Evolutionary conservation across 202 grass and related monocot genomes (phyloP).

Genomic region (Setaria viridis): DNA sequence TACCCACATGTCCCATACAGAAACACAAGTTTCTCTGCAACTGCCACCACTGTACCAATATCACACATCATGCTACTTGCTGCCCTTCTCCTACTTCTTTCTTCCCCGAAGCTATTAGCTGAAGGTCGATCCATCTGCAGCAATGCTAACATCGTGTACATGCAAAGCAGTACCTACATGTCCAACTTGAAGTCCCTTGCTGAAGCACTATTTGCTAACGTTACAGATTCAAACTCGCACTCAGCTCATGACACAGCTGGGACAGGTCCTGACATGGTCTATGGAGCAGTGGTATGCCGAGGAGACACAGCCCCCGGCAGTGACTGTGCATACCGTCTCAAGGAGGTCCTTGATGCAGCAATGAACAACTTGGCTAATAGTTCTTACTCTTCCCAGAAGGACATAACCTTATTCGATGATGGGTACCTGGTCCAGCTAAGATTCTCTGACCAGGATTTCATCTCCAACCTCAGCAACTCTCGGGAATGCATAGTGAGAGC

Average conservation of each 20-base stretch:
- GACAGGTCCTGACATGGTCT: neutral
- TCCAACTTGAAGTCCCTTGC: constrained; percentile 19
- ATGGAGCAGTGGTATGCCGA: constrained; percentile 39
- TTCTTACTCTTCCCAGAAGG: constrained; percentile 25
- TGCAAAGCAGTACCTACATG: constrained; percentile 21
- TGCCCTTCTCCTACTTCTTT: constrained; percentile 17
- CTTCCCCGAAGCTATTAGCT: constrained; percentile 14
- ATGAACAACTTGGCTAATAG: constrained; percentile 3
- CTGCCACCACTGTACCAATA: neutral
- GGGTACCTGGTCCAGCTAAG: constrained; percentile 32
- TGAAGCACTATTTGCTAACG: constrained; percentile 6
- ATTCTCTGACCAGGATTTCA: constrained; percentile 32
- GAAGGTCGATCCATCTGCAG: constrained; percentile 11
- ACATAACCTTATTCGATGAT: constrained; percentile 16
- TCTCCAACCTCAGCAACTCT: neutral
- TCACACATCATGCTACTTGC: constrained; percentile 14
- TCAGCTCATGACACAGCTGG: constrained; percentile 25
- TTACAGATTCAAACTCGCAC: constrained; percentile 20
- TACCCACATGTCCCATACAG: constrained; percentile 24
- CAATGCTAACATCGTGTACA: constrained; percentile 16
- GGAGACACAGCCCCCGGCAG: neutral
- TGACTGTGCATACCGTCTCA: constrained; percentile 18
- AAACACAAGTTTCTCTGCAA: neutral
- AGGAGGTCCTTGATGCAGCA: constrained; percentile 1
- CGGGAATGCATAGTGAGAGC: constrained; percentile 27